A percentile compares a stretch with the other conserved stretches of the same genome.
Conservation (phyloP, 2,329 filamentous ascomycete species). For the Pyrenophora graminea region DNA sequence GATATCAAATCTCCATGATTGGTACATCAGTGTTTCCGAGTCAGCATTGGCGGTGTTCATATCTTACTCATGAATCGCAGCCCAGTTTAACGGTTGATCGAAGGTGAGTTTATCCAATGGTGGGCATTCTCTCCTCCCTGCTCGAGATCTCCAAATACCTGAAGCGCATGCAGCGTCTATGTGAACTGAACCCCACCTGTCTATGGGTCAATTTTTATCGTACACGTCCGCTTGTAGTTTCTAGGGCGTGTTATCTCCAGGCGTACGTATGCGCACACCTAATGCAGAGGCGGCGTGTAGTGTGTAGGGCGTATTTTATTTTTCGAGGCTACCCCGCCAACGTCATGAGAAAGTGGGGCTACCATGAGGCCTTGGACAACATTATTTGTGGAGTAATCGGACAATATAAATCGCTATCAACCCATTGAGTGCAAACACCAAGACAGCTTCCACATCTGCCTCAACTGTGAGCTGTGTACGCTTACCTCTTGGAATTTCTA, state of each 20-base stretch:
- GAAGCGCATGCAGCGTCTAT: conserved; percentile 10
- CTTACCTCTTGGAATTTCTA: not conserved
- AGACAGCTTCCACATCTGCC: not conserved
- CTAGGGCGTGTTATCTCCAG: conserved; percentile 19
- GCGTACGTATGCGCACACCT: conserved; percentile 7
- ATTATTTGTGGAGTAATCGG: not conserved
- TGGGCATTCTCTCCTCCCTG: not conserved
- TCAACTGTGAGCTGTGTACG: not conserved
- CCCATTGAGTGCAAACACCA: not conserved
- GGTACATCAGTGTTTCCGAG: not conserved
- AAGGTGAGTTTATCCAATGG: not conserved
- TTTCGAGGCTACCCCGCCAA: too few species aligned
- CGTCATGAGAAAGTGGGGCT: conserved; percentile 15
- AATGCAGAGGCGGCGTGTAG: not conserved
- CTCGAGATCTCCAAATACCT: not conserved
- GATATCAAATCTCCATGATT: not conserved
- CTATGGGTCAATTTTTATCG: not conserved
- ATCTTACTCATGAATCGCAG: not conserved
- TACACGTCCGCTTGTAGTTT: conserved; percentile 1
- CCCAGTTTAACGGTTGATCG: not conserved
- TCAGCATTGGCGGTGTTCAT: not conserved
- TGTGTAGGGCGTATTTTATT: too few species aligned
- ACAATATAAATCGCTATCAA: not conserved
- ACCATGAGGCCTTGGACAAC: conserved; percentile 1
- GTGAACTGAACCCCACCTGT: not conserved